Evolutionary conservation across 2,329 filamentous ascomycete species (phyloP), one percentile per base, ranked within the genome.

Genomic region (Xylariaceae sp.): DNA sequence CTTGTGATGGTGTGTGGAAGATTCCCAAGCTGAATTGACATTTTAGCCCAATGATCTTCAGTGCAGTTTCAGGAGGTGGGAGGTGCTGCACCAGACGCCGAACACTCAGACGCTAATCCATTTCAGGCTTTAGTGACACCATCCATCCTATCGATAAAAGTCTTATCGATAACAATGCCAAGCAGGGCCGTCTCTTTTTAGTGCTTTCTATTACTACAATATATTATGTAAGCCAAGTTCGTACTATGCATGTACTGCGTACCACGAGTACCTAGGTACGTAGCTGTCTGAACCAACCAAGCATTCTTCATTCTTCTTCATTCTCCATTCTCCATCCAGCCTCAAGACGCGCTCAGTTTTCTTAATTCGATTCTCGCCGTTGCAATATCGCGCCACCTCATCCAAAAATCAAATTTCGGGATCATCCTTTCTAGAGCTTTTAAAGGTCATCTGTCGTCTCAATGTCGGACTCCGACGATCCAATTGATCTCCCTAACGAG

Each of bases 401-500:
- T 44, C 43, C 40, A 19, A 9, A 42, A 29, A 32, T 26, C 40
- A 46, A 26, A 14, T 47, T 40, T 26, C 23, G 9, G 23, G 9
- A 26, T 21, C 7, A n/a, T 20, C 32, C 40, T 20, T 37, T 7
- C 12, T 37, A 40, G 18, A 51, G 26, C 43, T 42, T 21, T n/a
- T 20, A 26, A 29, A 50, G 7, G 14, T 48, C 43, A 21, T 49
- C 32, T 10, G 45, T 29, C 19, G 23, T 46, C 62, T 67, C 43
- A 46, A 85, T 85, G 82, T 85, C 82, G 18, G 81, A 84, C 64
- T 81, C 81, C 1, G 82, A 85, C 60, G 81, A 83, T 51, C 73
- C 74, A 51, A 70, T 82, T 64, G 80, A 82, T 51, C 63, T 74
- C 48, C 73, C 75, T 54, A 82, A 84, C 53, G 80, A 81, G 48